A percentile compares a stretch with the other conserved stretches of the same genome.
Evolutionary conservation across 257 asterid species (phyloP).

Genomic region (Penstemon davidsonii): DNA sequence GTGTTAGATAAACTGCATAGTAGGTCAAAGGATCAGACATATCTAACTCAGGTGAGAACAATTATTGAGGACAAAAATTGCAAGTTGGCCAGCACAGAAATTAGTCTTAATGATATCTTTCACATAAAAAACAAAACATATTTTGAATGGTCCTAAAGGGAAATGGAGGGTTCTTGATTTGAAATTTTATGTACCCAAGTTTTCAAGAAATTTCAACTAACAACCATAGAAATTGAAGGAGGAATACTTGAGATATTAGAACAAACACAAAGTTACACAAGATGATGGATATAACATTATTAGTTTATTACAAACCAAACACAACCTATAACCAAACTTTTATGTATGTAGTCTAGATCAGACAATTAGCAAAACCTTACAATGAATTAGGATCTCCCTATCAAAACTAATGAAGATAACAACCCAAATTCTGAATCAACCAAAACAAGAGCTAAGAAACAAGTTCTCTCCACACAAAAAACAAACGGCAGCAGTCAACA

Average conservation of each 20-base stretch:
- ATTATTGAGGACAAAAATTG: slow-evolving; percentile 8
- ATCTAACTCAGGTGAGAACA: slow-evolving; percentile 12
- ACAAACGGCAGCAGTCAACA: slow-evolving; percentile 18
- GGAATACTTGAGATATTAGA: background rate
- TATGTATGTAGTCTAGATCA: background rate
- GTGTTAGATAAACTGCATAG: slow-evolving; percentile 5
- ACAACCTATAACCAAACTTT: background rate
- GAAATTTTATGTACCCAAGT: background rate
- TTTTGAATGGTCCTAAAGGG: slow-evolving; percentile 9
- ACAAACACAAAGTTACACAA: background rate
- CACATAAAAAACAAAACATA: slow-evolving; percentile 1
- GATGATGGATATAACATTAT: background rate
- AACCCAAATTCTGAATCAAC: slow-evolving; percentile 32
- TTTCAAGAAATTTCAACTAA: no score
- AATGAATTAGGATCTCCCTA: slow-evolving; percentile 33
- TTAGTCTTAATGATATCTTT: slow-evolving; percentile 3
- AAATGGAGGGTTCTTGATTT: background rate
- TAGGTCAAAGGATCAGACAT: slow-evolving; percentile 18
- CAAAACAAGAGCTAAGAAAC: slow-evolving; percentile 30
- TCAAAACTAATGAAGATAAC: slow-evolving; percentile 30
- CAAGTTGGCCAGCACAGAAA: slow-evolving; percentile 32
- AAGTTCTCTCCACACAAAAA: slow-evolving; percentile 24
- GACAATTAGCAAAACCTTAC: slow-evolving; percentile 18
- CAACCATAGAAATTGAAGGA: background rate
- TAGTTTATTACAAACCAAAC: background rate